Evolutionary conservation across 75 land plant species (phyloP), one percentile per base, ranked within the genome.

Genomic region (Pseudotsuga menziesii): DNA sequence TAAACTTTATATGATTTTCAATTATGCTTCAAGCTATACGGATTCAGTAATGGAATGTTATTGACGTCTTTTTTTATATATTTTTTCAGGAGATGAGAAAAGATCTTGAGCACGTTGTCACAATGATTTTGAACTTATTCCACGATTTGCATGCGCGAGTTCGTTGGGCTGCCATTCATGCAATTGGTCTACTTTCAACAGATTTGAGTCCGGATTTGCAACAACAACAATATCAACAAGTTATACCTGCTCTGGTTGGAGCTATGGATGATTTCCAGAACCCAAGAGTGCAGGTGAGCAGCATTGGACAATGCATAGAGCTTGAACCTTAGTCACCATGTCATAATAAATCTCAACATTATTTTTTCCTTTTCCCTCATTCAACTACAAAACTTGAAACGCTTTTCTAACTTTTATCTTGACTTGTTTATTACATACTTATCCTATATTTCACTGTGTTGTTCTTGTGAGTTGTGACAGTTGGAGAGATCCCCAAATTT

Each of bases 191-290:
- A 48, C 80, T 79, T 12, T 79, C 77, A 20, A 79, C 80, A 22
- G 80, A 79, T 35, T 35, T 79, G 75, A n/a, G 86, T 15, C 86
- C 86, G 3, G 80, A 81, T 41, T 70, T 85, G 67, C 86, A 85
- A 63, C 78, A 85, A 75, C 63, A 77, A 20, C 82, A 77, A 66
- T 84, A 85, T 60, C 86, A 85, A 75, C 80, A 64, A 64, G 84
- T 85, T 35, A 72, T 85, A 22, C 83, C 84, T n/a, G 84, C 86
- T 7, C 78, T 85, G 32, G 84, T 82, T 23, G 73, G 61, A 25
- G 86, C 84, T 23, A 85, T 85, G 86, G 82, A 85, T 78, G 86
- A 85, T 67, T 85, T 77, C 54, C 84, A 82, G 29, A 85, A 78
- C 75, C 81, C 86, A 25, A 78, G 86, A 66, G 86, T 85, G 3